Base-by-base conservation (phyloP, 768 basidiomycete genomes). In the Lentinula edodes region DNA sequence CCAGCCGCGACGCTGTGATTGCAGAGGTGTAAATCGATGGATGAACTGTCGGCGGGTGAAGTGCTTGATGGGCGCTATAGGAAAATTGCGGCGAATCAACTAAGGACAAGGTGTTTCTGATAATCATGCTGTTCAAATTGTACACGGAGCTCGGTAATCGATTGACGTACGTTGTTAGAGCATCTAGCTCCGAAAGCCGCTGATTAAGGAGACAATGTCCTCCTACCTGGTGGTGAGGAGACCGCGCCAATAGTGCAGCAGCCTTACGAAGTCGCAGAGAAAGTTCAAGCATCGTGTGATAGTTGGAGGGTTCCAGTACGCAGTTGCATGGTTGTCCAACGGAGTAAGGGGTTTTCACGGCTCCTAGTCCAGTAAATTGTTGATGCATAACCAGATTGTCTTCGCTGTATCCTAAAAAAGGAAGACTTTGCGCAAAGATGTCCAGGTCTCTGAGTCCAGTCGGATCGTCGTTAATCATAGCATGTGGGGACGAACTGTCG, bases 231-330 rank as follows among this genome's bases (percentile, higher is more conserved):
- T 72, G 35, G 71, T 63, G 38, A 72, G 79, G 66, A 15, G 81
- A 81, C 43, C 76, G 81, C 10, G 78, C 74, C 43, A 89, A 78
- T 42, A 81, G 73, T 57, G 84, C 78, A 10, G 82, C 79, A 10
- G 84, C 85, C 65, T 80, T 84, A 23, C 86, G 78, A 20, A 89
- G 77, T 55, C 84, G 77, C 35, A 87, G 72, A 2, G 86, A 88
- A n/a, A 89, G 74, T 65, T 89, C 86, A 10, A 88, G 77, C 20
- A 86, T 74, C n/a, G 78, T 80, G 59, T 74, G 82, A 66, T 89
- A 88, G 65, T 74, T 80, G 18, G 75, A 66, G 8, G 77, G 66
- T 62, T 88, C 86, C 58, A 79, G 75, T 32, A 88, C 74, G 66
- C 87, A 89, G 5, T 80, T 82, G 63, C 87, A 88, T 20, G 55